phyloP scores from a whole-genome alignment of 1,284 basidiomycete species.

The Pascua guehoae region DNA sequence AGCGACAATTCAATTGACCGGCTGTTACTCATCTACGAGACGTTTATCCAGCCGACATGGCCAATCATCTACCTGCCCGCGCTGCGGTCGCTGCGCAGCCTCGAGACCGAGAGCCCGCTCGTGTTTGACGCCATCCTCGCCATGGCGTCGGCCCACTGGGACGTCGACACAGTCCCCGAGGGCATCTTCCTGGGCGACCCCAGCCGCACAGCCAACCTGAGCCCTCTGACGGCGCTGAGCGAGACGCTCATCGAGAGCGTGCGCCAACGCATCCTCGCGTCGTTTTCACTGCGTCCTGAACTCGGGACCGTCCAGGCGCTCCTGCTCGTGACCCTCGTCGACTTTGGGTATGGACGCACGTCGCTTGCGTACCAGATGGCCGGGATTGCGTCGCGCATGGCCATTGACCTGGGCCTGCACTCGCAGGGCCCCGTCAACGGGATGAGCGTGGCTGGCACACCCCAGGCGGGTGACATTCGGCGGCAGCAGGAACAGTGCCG shows the following conservation, averaged over 20 bases:
- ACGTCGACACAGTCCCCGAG: neutral
- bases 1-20: conserved; percentile 8
- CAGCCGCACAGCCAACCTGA: neutral
- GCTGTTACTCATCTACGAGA: conserved; percentile 12
- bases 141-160: conserved; percentile 7
- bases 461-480: neutral
- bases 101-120: conserved; percentile 11
- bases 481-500: conserved; percentile 11
- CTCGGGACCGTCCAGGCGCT: conserved; percentile 10
- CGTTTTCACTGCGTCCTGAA: neutral
- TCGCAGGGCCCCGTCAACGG: neutral
- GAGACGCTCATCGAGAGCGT: conserved; percentile 13
- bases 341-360: conserved; percentile 10
- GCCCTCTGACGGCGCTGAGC: conserved; percentile 4
- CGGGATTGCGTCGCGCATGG: conserved; percentile 16
- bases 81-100: conserved; percentile 5
- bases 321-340: conserved; percentile 10
- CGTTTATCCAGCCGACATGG: conserved; percentile 21
- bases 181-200: neutral
- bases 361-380: conserved; percentile 17
- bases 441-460: neutral
- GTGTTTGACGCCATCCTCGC: conserved; percentile 17
- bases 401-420: conserved; percentile 12
- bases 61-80: conserved; percentile 17
- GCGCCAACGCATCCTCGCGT: conserved; percentile 9